phyloP scores from a whole-genome alignment of 331 rosid species.

The Rosa hybrid region DNA sequence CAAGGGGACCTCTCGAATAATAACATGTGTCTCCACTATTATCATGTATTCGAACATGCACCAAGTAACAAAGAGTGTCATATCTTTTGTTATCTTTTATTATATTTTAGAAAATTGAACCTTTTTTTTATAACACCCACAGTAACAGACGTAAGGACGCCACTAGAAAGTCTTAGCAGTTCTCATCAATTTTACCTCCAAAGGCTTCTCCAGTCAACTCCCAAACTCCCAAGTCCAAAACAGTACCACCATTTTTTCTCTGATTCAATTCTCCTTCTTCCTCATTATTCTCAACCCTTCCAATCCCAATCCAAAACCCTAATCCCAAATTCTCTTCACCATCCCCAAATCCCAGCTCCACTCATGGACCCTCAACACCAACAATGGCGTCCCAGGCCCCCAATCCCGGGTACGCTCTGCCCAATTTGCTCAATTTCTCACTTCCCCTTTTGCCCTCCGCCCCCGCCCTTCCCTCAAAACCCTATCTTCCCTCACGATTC shows the following conservation, averaged over 20 bases:
- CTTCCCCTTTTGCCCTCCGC: conserved; percentile 81
- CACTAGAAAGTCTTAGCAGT: background rate
- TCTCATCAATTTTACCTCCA: background rate
- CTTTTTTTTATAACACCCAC: background rate
- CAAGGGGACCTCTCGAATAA: no score
- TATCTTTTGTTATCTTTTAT: no score
- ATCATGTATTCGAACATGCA: no score
- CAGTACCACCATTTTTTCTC: no score
- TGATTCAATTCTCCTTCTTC: background rate
- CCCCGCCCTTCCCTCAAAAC: conserved; percentile 40
- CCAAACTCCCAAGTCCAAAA: background rate
- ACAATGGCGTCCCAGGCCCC: conserved; percentile 73
- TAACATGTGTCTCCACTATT: no score
- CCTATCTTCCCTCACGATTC: conserved; percentile 35
- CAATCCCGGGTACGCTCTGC: conserved; percentile 49
- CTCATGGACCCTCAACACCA: conserved; percentile 44
- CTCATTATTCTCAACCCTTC: background rate
- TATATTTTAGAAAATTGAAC: no score
- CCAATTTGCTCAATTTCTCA: conserved; percentile 61
- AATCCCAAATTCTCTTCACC: background rate
- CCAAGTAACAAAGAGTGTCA: no score
- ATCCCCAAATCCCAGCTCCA: background rate
- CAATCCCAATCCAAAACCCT: background rate
- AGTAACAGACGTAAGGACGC: background rate
- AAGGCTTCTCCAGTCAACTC: background rate